Evolutionary conservation across 257 asterid genomes (phyloP), one percentile per base, ranked within the genome.

Genomic region (Petunia secreta): DNA sequence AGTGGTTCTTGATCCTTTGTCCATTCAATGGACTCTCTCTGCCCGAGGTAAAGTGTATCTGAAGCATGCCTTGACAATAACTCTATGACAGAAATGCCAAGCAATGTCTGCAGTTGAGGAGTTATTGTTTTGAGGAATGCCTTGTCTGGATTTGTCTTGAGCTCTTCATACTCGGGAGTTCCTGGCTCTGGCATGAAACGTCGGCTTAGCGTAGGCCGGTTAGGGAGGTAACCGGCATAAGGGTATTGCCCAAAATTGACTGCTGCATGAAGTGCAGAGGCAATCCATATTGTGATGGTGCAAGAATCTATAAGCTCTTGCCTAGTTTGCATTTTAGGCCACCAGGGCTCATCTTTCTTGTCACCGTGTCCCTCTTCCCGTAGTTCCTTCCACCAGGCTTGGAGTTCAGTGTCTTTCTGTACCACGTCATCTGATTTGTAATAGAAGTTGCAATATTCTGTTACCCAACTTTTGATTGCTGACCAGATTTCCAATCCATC

Each of bases 401-500:
- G 97, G n/a, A 92, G 90, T 86, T 94, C 97, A 0, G 43, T 37
- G 59, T 92, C 97, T 6, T 84, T 59, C 75, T 80, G 87, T 48
- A 91, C 85, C 75, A 52, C 63, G 7, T 84, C 88, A 13, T 91
- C 92, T 3, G 84, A 79, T 76, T 85, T 86, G 78, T 94, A 94
- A 90, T 90, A 94, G 46, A 89, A 53, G 80, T 79, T 76, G 91
- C 94, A 90, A 83, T 94, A 92, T 14, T 92, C 90, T 16, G 83
- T 69, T 2, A 88, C 97, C 98, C 97, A 92, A 62, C 89, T 43
- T 81, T 86, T 90, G 78, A 94, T 92, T 65, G 98, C 93, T 55
- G 91, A 79, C 98, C 97, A 94, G 8, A 92, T 89, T 85, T 94
- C 89, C 15, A 93, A 91, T 57, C 96, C 98, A 75, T 93, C 98